Evolutionary conservation across 495 filamentous ascomycete genomes (phyloP).

Genomic region (Achaetomiella virescens): DNA sequence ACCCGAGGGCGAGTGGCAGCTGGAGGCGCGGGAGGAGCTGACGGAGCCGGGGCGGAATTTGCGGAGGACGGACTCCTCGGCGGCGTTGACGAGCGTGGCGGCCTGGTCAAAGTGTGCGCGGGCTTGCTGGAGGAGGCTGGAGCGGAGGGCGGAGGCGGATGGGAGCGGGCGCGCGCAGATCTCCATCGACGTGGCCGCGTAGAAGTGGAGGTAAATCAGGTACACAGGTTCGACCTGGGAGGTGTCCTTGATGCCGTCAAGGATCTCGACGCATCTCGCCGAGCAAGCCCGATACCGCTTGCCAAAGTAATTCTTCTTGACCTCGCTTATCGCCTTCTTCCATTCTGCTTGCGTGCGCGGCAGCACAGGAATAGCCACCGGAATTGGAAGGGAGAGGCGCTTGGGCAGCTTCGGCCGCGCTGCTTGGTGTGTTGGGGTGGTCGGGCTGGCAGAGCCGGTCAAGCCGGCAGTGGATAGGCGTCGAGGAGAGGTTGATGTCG

Average conservation of each 20-base stretch:
- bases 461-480: slow-evolving; percentile 2
- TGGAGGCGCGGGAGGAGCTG: slow-evolving; percentile 32
- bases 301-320: slow-evolving; percentile 41
- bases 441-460: slow-evolving; percentile 3
- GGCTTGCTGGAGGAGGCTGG: slow-evolving; percentile 42
- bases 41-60: slow-evolving; percentile 29
- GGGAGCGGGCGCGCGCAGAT: slow-evolving; percentile 45
- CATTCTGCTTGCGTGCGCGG: slow-evolving; percentile 35
- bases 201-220: slow-evolving; percentile 50
- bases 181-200: slow-evolving; percentile 48
- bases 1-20: slow-evolving; percentile 42
- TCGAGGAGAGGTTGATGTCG: background rate
- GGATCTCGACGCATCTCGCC: slow-evolving; percentile 40
- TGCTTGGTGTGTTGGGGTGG: background rate
- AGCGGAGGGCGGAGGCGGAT: slow-evolving; percentile 36
- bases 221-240: slow-evolving; percentile 41
- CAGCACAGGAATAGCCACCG: slow-evolving; percentile 18
- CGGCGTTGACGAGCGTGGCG: slow-evolving; percentile 33
- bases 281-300: slow-evolving; percentile 43
- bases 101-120: slow-evolving; percentile 43
- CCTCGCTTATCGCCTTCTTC: slow-evolving; percentile 37
- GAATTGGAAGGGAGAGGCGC: slow-evolving; percentile 18
- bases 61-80: slow-evolving; percentile 32
- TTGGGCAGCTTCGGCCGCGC: slow-evolving; percentile 8
- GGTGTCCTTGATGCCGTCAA: slow-evolving; percentile 38